phyloP scores from a whole-genome alignment of 257 asterid species.

The Agastache rugosa region DNA sequence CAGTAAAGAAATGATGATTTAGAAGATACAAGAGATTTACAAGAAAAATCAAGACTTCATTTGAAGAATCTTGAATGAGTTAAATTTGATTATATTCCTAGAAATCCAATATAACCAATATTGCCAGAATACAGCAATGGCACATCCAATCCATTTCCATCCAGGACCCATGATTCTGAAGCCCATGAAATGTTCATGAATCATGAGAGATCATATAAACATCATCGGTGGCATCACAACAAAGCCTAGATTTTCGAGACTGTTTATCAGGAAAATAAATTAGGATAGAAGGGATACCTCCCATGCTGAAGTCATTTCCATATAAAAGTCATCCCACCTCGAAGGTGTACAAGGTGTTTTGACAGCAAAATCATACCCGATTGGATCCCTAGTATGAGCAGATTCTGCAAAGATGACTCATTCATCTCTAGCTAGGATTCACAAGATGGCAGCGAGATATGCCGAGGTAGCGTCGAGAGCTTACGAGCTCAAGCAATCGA shows the following conservation, averaged over 20 bases:
- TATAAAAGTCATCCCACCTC: constrained; percentile 87
- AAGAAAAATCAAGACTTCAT: background rate
- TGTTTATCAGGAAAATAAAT: background rate
- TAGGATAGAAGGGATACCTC: constrained; percentile 60
- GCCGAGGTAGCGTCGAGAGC: too few species aligned
- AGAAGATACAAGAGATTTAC: background rate
- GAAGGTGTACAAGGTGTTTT: constrained; percentile 84
- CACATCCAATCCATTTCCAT: background rate
- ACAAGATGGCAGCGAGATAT: too few species aligned
- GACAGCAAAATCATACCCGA: constrained; percentile 79
- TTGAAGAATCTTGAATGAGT: constrained; percentile 10
- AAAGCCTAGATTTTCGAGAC: constrained; percentile 13
- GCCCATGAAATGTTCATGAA: constrained; percentile 23
- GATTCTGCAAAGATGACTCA: constrained; percentile 40
- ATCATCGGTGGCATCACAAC: background rate
- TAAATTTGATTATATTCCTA: background rate
- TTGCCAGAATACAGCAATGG: background rate
- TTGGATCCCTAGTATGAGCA: constrained; percentile 62
- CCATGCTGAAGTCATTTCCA: constrained; percentile 97
- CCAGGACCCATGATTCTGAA: constrained; percentile 8
- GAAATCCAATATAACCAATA: background rate
- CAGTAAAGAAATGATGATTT: background rate
- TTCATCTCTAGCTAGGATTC: constrained; percentile 45
- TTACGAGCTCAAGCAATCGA: too few species aligned
- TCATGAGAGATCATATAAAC: constrained; percentile 10